Evolutionary conservation across 192 early-diverging fungal genomes (phyloP).

Genomic region (Podila epicladia): DNA sequence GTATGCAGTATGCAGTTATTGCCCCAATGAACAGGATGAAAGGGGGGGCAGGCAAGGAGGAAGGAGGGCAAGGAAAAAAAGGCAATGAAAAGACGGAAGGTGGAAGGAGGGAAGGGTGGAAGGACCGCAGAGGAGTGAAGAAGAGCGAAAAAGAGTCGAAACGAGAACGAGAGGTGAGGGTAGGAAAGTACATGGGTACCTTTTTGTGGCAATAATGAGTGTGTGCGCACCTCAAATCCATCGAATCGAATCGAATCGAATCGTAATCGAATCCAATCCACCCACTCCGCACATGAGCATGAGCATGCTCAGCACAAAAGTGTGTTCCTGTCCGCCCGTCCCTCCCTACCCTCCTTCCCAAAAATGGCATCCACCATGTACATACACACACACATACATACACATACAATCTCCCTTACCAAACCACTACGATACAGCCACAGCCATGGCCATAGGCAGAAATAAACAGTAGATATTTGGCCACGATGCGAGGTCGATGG

Average conservation of each 20-base stretch:
- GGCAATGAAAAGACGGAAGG: neutral
- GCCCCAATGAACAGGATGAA: neutral
- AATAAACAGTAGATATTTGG: too few relatives aligned
- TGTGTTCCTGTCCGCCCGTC: neutral
- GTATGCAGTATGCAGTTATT: too few relatives aligned
- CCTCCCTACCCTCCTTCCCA: neutral
- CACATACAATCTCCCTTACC: too few relatives aligned
- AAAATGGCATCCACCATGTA: too few relatives aligned
- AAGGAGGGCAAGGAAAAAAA: constrained; percentile 1
- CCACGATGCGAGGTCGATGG: too few relatives aligned
- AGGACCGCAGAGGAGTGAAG: neutral
- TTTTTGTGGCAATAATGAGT: neutral
- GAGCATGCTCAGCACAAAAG: neutral
- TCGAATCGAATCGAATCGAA: neutral
- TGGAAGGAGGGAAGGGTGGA: neutral
- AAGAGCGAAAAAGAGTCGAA: neutral
- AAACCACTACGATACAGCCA: neutral
- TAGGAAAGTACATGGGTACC: neutral
- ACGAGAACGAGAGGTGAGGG: neutral
- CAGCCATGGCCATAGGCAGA: neutral
- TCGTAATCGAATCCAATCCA: neutral
- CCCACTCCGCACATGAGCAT: too few relatives aligned
- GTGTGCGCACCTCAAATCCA: neutral
- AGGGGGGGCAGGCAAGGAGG: neutral
- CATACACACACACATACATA: too few relatives aligned